Percentiles rank a stretch among this genome's conserved stretches.
Evolutionary conservation across 2,329 filamentous ascomycete genomes (phyloP).

Genomic region (Cladosporium sp.): DNA sequence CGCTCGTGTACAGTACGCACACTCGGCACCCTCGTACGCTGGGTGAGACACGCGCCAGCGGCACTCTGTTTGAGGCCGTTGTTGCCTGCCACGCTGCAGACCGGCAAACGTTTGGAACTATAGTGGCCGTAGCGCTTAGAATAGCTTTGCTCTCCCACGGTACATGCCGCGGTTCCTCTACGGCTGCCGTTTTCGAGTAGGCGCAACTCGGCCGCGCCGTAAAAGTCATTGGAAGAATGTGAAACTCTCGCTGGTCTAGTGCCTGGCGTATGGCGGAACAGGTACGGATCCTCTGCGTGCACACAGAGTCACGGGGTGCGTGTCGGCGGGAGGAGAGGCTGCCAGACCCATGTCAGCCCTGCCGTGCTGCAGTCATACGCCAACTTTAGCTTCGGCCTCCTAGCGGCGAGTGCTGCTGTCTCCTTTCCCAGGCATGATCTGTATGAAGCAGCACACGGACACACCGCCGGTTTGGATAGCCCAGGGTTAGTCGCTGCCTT

Average conservation of each 20-base stretch:
- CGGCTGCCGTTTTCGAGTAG: constrained; percentile 1
- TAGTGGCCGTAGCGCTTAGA: constrained; percentile 9
- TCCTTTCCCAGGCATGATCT: constrained; percentile 11
- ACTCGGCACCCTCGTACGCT: no score
- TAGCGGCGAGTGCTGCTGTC: constrained; percentile 8
- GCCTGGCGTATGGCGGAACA: constrained; percentile 1
- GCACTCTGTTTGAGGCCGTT: constrained; percentile 4
- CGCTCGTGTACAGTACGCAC: no score
- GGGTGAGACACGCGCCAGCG: constrained; percentile 5
- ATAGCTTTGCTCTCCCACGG: constrained; percentile 8
- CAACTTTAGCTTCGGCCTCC: constrained; percentile 14
- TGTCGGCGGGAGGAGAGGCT: not conserved
- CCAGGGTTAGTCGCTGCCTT: constrained; percentile 15
- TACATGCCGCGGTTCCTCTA: constrained; percentile 8
- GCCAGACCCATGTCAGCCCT: constrained; percentile 9
- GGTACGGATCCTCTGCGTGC: not conserved
- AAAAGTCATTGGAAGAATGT: not conserved
- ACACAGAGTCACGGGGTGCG: constrained; percentile 3
- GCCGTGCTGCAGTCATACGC: constrained; percentile 15
- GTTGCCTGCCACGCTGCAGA: constrained; percentile 5
- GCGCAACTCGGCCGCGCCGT: constrained; percentile 4
- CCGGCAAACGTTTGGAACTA: constrained; percentile 8
- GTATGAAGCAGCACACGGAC: constrained; percentile 11
- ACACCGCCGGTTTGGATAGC: constrained; percentile 16
- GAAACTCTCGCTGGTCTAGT: constrained; percentile 10